Evolutionary conservation across 2,329 filamentous ascomycete species (phyloP), one percentile per base, ranked within the genome.

Genomic region (Zasmidium angulare): DNA sequence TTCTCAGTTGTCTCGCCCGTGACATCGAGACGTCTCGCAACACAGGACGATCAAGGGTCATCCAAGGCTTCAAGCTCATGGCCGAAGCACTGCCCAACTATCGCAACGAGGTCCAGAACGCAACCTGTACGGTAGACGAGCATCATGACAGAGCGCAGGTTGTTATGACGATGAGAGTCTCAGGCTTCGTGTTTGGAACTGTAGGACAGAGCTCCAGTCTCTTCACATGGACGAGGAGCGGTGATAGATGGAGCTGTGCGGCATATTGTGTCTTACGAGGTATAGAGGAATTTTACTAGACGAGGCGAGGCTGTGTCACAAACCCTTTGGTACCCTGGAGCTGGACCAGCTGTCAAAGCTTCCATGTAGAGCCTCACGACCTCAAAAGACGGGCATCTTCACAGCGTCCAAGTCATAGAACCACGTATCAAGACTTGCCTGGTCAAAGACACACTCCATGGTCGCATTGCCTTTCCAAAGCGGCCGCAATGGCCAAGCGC

Each of bases 361-460:
- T 36, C 7, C 29, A 36, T 36, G 29, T 36, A 36, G 7, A 36
- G 29, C 14, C 29, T 46, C 36, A 17, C n/a, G 6, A 19, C n/a
- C 36, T 53, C 31, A 77, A 59, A 76, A 78, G 1, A 77, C 67
- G 14, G 76, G 74, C 57, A 74, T 71, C 63, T 79, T 69, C 3
- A 84, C 73, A 43, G 71, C 68, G 12, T 73, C 66, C n/a, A 82
- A 72, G 65, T 78, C 81, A 58, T 74, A 72, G 11, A 73, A 71
- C 75, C 76, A 79, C 40, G 68, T 76, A 29, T 78, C 71, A 49
- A 77, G 67, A 2, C 71, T 75, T n/a, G 64, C 66, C 67, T 76
- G 62, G 55, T 79, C 77, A 36, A 70, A 66, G 0, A 75, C 72
- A 64, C 77, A 80, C 11, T 74, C 69, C 26, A 77, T 72, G 14